Conservation (phyloP, 75 land plant genomes). For the Cunninghamia lanceolata region DNA sequence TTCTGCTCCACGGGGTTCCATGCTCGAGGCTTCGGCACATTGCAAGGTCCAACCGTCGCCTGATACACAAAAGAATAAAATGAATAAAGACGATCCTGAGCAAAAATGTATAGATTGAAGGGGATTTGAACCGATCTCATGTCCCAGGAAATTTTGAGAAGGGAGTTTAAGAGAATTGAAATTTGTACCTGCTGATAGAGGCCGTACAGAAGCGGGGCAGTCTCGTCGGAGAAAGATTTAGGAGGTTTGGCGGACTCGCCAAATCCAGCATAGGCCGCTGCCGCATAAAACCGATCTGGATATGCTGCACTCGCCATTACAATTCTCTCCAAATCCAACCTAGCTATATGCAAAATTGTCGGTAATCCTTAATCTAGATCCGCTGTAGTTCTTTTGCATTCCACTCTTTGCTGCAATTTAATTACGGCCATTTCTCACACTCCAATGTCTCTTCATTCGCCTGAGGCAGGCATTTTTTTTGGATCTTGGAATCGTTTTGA, state of each 20-base stretch:
- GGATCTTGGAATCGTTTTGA: too few relatives aligned
- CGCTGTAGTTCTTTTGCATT: neutral
- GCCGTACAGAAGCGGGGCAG: slow-evolving; percentile 59
- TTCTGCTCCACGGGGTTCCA: slow-evolving; percentile 82
- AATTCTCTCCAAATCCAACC: neutral
- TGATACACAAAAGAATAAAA: slow-evolving; percentile 24
- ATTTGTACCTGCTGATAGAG: slow-evolving; percentile 63
- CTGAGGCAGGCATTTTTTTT: neutral
- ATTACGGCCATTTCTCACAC: neutral
- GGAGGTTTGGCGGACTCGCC: slow-evolving; percentile 36
- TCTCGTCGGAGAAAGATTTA: slow-evolving; percentile 47
- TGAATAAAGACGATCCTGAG: neutral
- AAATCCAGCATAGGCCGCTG: slow-evolving; percentile 87
- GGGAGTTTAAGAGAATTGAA: neutral
- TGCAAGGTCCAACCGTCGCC: slow-evolving; percentile 96
- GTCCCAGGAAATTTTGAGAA: neutral
- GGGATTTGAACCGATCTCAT: neutral
- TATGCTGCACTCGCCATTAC: slow-evolving; percentile 57
- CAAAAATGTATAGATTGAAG: neutral
- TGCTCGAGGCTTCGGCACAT: slow-evolving; percentile 66
- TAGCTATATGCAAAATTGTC: neutral
- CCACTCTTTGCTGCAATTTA: neutral
- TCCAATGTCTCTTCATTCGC: neutral
- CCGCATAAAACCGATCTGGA: slow-evolving; percentile 90
- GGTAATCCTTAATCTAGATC: neutral